Evolutionary conservation across 1,139 yeast species (phyloP).

Genomic region (Nakaseomyces sp.): DNA sequence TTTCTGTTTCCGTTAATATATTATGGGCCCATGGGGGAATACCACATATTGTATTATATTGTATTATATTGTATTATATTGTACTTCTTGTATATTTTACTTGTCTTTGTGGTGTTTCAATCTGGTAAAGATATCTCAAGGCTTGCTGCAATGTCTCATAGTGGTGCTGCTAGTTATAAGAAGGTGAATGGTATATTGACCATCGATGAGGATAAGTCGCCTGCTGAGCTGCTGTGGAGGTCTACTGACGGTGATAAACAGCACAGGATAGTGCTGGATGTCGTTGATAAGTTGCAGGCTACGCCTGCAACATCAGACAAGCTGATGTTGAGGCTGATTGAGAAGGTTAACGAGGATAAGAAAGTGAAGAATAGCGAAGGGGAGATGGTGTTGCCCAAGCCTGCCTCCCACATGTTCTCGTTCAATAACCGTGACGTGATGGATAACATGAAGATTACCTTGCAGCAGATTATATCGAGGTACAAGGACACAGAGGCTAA

Average conservation of each 20-base stretch:
- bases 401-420: slow-evolving; percentile 43
- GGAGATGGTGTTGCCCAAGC: slow-evolving; percentile 35
- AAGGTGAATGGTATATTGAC: slow-evolving; percentile 61
- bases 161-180: slow-evolving; percentile 63
- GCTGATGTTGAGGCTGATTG: slow-evolving; percentile 55
- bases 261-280: slow-evolving; percentile 40
- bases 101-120: too few species aligned
- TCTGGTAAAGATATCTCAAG: too few species aligned
- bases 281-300: slow-evolving; percentile 58
- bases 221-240: slow-evolving; percentile 60
- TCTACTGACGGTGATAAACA: slow-evolving; percentile 54
- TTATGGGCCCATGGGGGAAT: too few species aligned
- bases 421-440: slow-evolving; percentile 67
- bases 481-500: slow-evolving; percentile 44
- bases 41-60: too few species aligned
- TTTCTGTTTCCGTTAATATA: neutral
- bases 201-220: slow-evolving; percentile 56
- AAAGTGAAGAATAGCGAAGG: slow-evolving; percentile 27
- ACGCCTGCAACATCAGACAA: slow-evolving; percentile 64
- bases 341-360: slow-evolving; percentile 33
- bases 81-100: too few species aligned
- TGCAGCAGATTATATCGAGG: slow-evolving; percentile 66
- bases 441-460: slow-evolving; percentile 61
- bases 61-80: too few species aligned
- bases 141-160: slow-evolving; percentile 25